phyloP scores from a whole-genome alignment of 208 protist genomes.

The Leishmania tropica region DNA sequence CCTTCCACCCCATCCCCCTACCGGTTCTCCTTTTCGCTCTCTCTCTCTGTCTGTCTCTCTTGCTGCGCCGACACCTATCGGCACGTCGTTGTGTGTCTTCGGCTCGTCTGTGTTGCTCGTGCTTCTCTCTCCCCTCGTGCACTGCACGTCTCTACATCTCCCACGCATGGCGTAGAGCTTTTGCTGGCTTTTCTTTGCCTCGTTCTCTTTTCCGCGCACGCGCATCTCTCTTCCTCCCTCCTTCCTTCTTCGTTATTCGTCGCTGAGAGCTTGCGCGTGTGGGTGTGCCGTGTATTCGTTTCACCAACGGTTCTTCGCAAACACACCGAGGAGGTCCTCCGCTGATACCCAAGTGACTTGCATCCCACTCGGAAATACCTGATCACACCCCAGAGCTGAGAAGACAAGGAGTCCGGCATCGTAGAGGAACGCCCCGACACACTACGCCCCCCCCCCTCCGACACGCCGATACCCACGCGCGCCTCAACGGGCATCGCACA shows the following conservation, averaged over 20 bases:
- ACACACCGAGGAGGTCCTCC: background rate
- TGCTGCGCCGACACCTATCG: background rate
- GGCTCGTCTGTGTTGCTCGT: background rate
- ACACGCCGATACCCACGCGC: background rate
- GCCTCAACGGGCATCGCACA: background rate
- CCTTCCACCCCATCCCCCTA: background rate
- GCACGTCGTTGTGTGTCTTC: background rate
- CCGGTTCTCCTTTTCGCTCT: background rate
- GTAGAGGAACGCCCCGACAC: background rate
- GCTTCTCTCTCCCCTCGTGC: background rate
- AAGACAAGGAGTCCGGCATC: background rate
- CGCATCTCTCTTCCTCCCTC: background rate
- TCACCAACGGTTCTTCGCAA: background rate
- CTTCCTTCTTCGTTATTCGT: background rate
- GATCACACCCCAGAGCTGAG: background rate
- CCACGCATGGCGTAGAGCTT: background rate
- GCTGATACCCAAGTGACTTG: background rate
- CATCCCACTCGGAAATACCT: background rate
- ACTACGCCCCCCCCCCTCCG: no score
- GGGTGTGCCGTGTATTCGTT: background rate
- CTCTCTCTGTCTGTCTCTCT: background rate
- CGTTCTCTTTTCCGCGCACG: background rate
- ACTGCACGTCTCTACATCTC: constrained; percentile 3
- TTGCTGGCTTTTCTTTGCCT: background rate
- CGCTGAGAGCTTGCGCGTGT: background rate